Percentiles rank a stretch among this genome's conserved stretches.
These are phyloP conservation scores for Pythium rhizo-oryzae DNA, from an alignment of 352 stramenopile species.

Conservation along the genomic window DNA sequence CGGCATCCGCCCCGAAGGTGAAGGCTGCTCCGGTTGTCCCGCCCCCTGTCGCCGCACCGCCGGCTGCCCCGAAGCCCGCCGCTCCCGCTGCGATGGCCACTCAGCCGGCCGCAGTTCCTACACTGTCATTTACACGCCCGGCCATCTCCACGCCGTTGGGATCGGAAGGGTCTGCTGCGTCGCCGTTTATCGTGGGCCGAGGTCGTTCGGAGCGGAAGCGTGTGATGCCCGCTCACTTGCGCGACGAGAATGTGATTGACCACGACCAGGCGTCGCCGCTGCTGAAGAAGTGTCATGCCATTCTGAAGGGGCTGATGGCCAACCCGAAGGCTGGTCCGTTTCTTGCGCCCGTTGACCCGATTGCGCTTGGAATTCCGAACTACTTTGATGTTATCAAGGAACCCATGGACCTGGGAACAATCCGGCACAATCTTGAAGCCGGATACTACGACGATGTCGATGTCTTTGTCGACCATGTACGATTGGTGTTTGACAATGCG, in stretches of 20 bases:
- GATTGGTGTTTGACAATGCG: slow-evolving; percentile 98
- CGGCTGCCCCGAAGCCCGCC: slow-evolving; percentile 23
- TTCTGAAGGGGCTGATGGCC: slow-evolving; percentile 77
- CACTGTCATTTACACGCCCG: slow-evolving; percentile 36
- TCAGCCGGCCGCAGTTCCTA: slow-evolving; percentile 26
- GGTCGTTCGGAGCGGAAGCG: slow-evolving; percentile 77
- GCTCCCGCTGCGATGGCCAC: slow-evolving; percentile 9
- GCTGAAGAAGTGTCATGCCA: slow-evolving; percentile 83
- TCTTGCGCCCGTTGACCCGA: slow-evolving; percentile 93
- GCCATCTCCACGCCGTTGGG: slow-evolving; percentile 44
- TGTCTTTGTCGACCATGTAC: slow-evolving; percentile 93
- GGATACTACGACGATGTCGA: slow-evolving; percentile 89
- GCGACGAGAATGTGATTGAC: slow-evolving; percentile 82
- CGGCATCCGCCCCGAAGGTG: background rate
- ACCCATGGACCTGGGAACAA: slow-evolving; percentile 99
- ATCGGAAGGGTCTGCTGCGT: slow-evolving; percentile 44
- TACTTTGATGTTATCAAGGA: slow-evolving; percentile 98
- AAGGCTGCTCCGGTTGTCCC: slow-evolving; percentile 6
- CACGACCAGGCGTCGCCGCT: slow-evolving; percentile 66
- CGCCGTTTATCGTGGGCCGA: slow-evolving; percentile 49
- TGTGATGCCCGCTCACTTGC: slow-evolving; percentile 72
- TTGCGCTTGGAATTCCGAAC: slow-evolving; percentile 90
- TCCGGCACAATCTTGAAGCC: slow-evolving; percentile 88
- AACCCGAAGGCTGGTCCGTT: slow-evolving; percentile 90
- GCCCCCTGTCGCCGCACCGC: background rate